Base-by-base conservation (phyloP, 1,284 basidiomycete genomes). In the Golubevia sp. region DNA sequence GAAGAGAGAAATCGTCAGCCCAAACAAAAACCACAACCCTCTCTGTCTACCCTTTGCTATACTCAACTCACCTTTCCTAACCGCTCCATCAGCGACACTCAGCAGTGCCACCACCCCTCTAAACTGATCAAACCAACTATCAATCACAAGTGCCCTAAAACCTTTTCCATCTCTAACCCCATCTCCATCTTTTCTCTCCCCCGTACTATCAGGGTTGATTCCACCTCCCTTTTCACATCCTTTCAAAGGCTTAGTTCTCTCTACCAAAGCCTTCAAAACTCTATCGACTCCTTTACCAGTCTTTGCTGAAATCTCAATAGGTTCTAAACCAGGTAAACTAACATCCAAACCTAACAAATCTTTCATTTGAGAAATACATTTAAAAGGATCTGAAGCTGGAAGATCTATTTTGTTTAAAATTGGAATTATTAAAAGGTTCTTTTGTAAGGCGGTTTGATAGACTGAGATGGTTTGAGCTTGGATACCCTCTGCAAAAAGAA, bases 381-480 rank as follows among this genome's bases (percentile, higher is more conserved):
- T 56, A 21, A 77, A 67, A 0, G 73, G 64, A 58, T 74, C 68
- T 0, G 71, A 68, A 5, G 71, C 70, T 4, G 76, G 68, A 18
- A 67, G 30, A 57, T 84, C 44, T 57, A 92, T 92, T 88, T 99
- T 99, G 86, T 98, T 99, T 56, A 98, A 86, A 20, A 97, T 91
- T 1, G 96, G 94, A 49, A 99, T 91, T 59, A 99, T 91, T 44
- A 88, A 90, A 21, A 98, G 85, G 1, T 91, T 90, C 55, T 90
- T 88, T 78, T 94, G 92, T 74, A 88, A 87, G 0, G 95, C 95
- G 59, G 92, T 89, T 73, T 96, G 92, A 75, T 92, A 96, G 3
- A 99, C 97, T 0, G 93, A 96, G 61, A 99, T 90, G 3, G 95
- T 94, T 84, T 99, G 97, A 0, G 97, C 96, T 85, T 99, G 97